Conservation (phyloP, 148 eudicot genomes). For the Camellia japonica region DNA sequence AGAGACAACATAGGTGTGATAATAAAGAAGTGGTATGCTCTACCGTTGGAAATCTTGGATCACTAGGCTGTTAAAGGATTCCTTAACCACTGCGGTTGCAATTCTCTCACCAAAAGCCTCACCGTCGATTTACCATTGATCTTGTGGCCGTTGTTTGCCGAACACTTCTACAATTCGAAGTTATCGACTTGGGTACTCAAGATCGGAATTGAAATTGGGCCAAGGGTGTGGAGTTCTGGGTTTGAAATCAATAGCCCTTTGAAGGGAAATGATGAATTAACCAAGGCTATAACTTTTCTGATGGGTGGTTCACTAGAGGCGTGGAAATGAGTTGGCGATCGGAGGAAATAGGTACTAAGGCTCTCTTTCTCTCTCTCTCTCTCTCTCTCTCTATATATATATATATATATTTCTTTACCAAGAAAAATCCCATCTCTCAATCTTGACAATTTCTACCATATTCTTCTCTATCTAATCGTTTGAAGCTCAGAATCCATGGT, state of each 20-base stretch:
- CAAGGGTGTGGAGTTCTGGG: neutral
- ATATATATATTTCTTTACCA: too few relatives aligned
- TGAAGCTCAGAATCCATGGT: too few relatives aligned
- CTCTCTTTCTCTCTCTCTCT: neutral
- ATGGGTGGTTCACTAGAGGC: constrained; percentile 9
- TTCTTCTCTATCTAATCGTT: too few relatives aligned
- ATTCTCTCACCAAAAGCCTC: constrained; percentile 47
- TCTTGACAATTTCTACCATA: too few relatives aligned
- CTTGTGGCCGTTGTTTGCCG: constrained; percentile 19
- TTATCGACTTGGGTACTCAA: neutral
- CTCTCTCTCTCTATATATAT: too few relatives aligned
- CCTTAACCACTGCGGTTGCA: constrained; percentile 23
- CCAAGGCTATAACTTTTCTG: neutral
- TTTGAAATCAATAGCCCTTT: neutral
- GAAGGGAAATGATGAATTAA: neutral
- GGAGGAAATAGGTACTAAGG: neutral
- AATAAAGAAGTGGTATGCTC: too few relatives aligned
- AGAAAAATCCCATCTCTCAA: too few relatives aligned
- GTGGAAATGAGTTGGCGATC: constrained; percentile 10
- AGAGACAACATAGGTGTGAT: too few relatives aligned
- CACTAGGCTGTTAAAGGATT: too few relatives aligned
- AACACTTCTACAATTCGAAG: constrained; percentile 18
- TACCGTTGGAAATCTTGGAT: too few relatives aligned
- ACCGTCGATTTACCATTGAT: constrained; percentile 23
- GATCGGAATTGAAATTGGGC: constrained; percentile 3